Percentiles rank a stretch among this genome's conserved stretches.
phyloP scores from a whole-genome alignment of 73 alveolate species.

The Urostyla sp. region DNA sequence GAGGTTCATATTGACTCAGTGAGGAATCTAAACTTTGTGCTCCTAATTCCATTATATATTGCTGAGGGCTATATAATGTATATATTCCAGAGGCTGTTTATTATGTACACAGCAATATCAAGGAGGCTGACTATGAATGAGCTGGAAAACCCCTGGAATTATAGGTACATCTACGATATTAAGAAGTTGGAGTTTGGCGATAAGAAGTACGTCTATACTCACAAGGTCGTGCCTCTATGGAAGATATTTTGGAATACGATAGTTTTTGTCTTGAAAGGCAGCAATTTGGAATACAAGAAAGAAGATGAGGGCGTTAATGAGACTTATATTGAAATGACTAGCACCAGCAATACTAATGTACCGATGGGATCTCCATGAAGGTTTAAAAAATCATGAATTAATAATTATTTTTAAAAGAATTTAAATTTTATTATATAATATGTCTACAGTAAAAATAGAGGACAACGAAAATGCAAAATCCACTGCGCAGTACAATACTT shows the following conservation, averaged over 20 bases:
- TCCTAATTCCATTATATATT: neutral
- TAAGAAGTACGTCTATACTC: neutral
- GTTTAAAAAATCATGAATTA: too few relatives aligned
- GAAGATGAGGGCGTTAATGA: neutral
- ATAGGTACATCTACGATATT: neutral
- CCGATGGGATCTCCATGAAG: too few relatives aligned
- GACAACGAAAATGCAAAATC: too few relatives aligned
- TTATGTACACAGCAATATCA: neutral
- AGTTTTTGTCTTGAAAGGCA: too few relatives aligned
- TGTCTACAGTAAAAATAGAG: too few relatives aligned
- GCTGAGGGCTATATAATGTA: neutral
- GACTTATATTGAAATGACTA: neutral
- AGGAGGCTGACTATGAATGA: constrained; percentile 22
- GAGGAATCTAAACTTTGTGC: neutral
- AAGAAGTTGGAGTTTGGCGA: neutral
- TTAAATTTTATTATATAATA: too few relatives aligned
- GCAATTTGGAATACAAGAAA: neutral
- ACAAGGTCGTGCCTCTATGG: neutral
- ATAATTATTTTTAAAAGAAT: too few relatives aligned
- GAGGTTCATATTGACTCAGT: neutral
- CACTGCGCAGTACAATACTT: too few relatives aligned
- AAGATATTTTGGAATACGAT: too few relatives aligned
- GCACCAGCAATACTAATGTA: too few relatives aligned
- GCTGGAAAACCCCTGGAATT: neutral
- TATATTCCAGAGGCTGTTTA: neutral